A percentile compares a stretch with the other conserved stretches of the same genome.
These are phyloP conservation scores for Klebsormidium nitens DNA, from an alignment of 139 green algal genomes.

Conservation along the genomic window DNA sequence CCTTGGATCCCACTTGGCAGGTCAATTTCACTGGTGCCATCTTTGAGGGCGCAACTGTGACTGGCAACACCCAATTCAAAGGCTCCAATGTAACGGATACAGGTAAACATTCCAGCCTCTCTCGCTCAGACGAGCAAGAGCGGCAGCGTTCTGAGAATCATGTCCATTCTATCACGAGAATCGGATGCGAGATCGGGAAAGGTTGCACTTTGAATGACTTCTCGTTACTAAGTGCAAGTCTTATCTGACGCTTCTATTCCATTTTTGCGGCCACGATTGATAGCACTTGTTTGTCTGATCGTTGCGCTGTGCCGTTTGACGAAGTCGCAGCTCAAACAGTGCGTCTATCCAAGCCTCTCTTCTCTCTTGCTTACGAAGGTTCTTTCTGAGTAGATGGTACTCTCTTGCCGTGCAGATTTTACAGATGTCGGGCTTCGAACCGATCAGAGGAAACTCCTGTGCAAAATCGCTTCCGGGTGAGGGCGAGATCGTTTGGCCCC, in stretches of 20 bases:
- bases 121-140: neutral
- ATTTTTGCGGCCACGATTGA: slow-evolving; percentile 1
- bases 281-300: too few species aligned
- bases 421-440: slow-evolving; percentile 32
- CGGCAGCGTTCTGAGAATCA: too few species aligned
- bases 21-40: slow-evolving; percentile 41
- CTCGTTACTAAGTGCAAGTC: neutral
- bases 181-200: neutral
- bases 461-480: slow-evolving; percentile 28
- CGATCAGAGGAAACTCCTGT: slow-evolving; percentile 31
- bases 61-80: slow-evolving; percentile 38
- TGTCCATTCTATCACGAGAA: too few species aligned
- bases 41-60: slow-evolving; percentile 30
- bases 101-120: slow-evolving; percentile 3
- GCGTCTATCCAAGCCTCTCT: neutral
- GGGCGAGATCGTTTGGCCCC: too few species aligned
- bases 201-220: slow-evolving; percentile 1
- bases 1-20: slow-evolving; percentile 13
- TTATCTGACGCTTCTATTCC: neutral
- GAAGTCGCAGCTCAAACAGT: too few species aligned
- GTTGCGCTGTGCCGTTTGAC: too few species aligned
- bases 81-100: slow-evolving; percentile 26
- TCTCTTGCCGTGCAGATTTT: slow-evolving; percentile 29
- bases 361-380: neutral
- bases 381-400: neutral